phyloP scores from a whole-genome alignment of 2,329 filamentous ascomycete genomes.

The Hymenoscyphus repandus region DNA sequence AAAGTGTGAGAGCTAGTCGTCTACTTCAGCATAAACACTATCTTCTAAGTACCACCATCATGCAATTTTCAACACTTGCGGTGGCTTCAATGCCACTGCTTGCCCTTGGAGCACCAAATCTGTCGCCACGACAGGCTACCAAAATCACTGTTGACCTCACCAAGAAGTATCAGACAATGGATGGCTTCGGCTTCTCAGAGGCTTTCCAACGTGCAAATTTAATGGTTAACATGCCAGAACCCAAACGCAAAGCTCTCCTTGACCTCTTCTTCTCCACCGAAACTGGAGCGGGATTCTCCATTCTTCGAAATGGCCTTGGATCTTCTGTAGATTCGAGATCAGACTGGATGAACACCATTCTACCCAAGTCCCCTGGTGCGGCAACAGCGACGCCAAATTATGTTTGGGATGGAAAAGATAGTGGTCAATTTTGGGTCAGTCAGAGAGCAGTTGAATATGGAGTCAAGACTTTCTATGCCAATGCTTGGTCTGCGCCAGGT shows the following conservation, averaged over 20 bases:
- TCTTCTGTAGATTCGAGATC: constrained; percentile 30
- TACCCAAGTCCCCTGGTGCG: constrained; percentile 40
- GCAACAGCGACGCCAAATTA: constrained; percentile 39
- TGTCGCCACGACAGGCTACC: constrained; percentile 4
- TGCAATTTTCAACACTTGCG: neutral
- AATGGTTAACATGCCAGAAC: constrained; percentile 33
- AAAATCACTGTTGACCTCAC: constrained; percentile 22
- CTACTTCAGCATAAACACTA: neutral
- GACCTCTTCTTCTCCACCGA: constrained; percentile 42
- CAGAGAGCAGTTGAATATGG: constrained; percentile 41
- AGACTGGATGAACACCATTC: constrained; percentile 36
- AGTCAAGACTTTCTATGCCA: constrained; percentile 41
- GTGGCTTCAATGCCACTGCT: constrained; percentile 2
- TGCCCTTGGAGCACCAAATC: neutral
- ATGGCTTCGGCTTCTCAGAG: constrained; percentile 45
- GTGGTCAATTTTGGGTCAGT: constrained; percentile 46
- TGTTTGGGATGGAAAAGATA: constrained; percentile 41
- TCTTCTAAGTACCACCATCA: neutral
- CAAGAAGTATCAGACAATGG: constrained; percentile 33
- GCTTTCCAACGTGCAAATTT: constrained; percentile 41
- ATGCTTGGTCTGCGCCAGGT: constrained; percentile 46
- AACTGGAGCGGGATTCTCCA: constrained; percentile 43
- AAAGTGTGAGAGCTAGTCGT: too few relatives aligned
- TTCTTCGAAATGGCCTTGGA: constrained; percentile 46
- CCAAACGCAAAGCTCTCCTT: constrained; percentile 34